Base-by-base conservation (phyloP, 768 basidiomycete species). In the Leccinum disarticulatum region DNA sequence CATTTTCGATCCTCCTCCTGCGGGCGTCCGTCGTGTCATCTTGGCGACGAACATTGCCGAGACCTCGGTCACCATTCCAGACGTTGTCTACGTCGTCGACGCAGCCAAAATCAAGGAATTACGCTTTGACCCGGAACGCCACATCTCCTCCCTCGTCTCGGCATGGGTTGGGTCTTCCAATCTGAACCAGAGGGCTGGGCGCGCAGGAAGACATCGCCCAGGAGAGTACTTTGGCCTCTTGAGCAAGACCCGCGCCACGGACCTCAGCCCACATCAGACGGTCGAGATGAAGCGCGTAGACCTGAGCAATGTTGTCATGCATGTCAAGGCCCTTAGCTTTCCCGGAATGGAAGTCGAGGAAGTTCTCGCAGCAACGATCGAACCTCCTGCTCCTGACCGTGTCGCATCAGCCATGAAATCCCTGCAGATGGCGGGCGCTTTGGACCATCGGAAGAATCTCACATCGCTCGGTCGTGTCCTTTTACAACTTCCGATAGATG, bases 201-300 rank as follows among this genome's bases (percentile, higher is more conserved):
- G 95, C 62, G 95, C 95, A 4, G 95, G 95, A 48, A 86, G 95
- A 52, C 94, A 96, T 74, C 80, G 95, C 28, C 78, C 90, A 6
- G 95, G 95, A 70, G 89, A 93, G 70, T 98, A 98, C 74, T 97
- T 82, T 70, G 93, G 93, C 38, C 82, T 98, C 52, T 73, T 97
- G 30, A 82, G 91, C 52, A 80, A 80, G 58, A 74, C 77, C 14
- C 86, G 87, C 55, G 83, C 87, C 3, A 76, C 77, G 15, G 74
- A 77, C 11, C 79, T 98, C 51, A 80, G 85, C 54, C 82, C 90
- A 28, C 88, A 96, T 69, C 93, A 95, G 72, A 87, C 87, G 1
- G 95, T 97, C 38, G 95, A 97, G 77, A 98, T 98, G 94, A 93
- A 93, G 70, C 83, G 94, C 35, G 85, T 88, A 13, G 93, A 95